Evolutionary conservation across 2,329 filamentous ascomycete species (phyloP), one percentile per base, ranked within the genome.

Genomic region (Microcyclospora tardicrescens): DNA sequence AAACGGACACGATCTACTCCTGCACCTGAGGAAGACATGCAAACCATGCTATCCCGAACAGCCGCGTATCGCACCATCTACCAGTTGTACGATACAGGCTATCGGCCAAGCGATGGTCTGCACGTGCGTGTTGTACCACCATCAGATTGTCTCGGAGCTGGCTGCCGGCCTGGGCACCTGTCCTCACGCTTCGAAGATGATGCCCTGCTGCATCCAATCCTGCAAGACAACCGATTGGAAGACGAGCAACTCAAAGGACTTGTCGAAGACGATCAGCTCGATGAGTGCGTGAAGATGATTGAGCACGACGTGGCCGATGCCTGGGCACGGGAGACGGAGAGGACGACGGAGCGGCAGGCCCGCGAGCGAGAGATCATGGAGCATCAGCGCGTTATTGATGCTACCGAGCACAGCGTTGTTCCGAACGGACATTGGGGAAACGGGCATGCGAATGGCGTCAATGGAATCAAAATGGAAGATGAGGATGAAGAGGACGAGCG

Each of bases 211-310:
- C 68, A 75, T 41, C 78, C 77, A 41, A 71, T 93, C 42, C 63
- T 79, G 19, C 73, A 77, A 16, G 83, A 84, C 41, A 81, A 91
- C 64, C 67, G 73, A 41, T 69, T 70, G 41, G 86, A 94, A 61
- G 81, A 89, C 53, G 69, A 72, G 43, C 56, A 72, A 10, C 66
- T 95, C 30, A 63, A 68, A 37, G 68, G 70, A 36, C 76, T 76
- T 54, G 67, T 91, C 14, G 73, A 81, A 40, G 78, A 78, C 57
- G 70, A 76, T 42, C 71, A 77, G 29, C 69, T 94, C 10, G 74
- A 77, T 6, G 70, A 79, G 40, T 93, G 87, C 8, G 19, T 24
- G 19, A 24, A 24, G 19, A 24, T 24, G 83, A 70, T 72, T 42
- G 55, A 58, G 28, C 63, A 61, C 10, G 60, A 62, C 24, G 42